phyloP scores from a whole-genome alignment of 31 red algal species.

The Odonthalia washingtoniensis region DNA sequence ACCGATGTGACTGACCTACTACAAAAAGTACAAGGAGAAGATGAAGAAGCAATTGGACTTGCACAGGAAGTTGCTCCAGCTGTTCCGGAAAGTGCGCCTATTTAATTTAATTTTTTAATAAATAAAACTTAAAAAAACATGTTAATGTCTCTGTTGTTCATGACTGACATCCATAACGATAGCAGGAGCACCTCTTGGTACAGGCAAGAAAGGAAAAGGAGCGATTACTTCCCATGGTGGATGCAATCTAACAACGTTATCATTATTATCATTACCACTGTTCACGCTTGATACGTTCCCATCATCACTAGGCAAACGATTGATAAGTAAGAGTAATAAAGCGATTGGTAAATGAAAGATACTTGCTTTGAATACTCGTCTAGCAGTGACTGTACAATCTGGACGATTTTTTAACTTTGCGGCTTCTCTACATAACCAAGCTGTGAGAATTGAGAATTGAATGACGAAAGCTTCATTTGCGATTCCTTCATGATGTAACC shows the following conservation, averaged over 20 bases:
- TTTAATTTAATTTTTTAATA: background rate
- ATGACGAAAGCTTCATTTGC: slow-evolving; percentile 44
- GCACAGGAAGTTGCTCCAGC: too few relatives aligned
- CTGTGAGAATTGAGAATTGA: slow-evolving; percentile 28
- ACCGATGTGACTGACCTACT: background rate
- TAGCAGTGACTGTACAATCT: slow-evolving; percentile 26
- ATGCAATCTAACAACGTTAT: slow-evolving; percentile 24
- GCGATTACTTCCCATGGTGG: slow-evolving; percentile 73
- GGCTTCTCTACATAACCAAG: slow-evolving; percentile 51
- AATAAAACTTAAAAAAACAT: slow-evolving; percentile 18
- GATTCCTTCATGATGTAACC: slow-evolving; percentile 27
- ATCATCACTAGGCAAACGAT: slow-evolving; percentile 7
- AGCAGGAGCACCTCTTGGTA: slow-evolving; percentile 56
- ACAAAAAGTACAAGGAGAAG: background rate
- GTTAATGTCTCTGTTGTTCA: too few relatives aligned
- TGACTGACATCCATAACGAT: slow-evolving; percentile 62
- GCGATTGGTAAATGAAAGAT: slow-evolving; percentile 63
- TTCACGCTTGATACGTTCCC: background rate
- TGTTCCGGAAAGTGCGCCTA: slow-evolving; percentile 30
- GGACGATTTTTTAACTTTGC: slow-evolving; percentile 24
- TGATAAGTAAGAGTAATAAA: slow-evolving; percentile 38
- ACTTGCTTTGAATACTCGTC: slow-evolving; percentile 44
- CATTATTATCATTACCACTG: background rate
- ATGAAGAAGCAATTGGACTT: background rate
- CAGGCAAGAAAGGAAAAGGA: slow-evolving; percentile 81